A percentile compares a stretch with the other conserved stretches of the same genome.
Conservation (phyloP, 2,329 filamentous ascomycete genomes). For the Pleomassaria siparia region DNA sequence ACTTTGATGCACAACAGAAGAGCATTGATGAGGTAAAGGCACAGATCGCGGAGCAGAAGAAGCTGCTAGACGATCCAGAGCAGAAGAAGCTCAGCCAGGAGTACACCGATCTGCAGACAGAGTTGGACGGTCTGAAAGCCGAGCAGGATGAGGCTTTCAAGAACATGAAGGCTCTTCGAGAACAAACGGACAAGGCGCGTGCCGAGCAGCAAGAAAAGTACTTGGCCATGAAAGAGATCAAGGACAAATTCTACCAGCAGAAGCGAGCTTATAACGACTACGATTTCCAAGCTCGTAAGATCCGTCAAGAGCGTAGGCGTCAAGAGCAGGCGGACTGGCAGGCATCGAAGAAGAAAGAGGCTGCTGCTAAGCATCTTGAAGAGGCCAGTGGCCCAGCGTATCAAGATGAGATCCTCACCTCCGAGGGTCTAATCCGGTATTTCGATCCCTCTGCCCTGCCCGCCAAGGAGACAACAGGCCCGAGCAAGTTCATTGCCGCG, state of each 20-base stretch:
- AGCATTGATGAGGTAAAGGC: slow-evolving; percentile 83
- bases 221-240: slow-evolving; percentile 76
- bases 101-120: slow-evolving; percentile 81
- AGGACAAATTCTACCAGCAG: slow-evolving; percentile 82
- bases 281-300: slow-evolving; percentile 79
- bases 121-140: slow-evolving; percentile 86
- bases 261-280: slow-evolving; percentile 81
- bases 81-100: slow-evolving; percentile 83
- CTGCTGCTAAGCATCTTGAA: slow-evolving; percentile 73
- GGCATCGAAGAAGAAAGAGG: slow-evolving; percentile 73
- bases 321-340: slow-evolving; percentile 75
- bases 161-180: slow-evolving; percentile 78
- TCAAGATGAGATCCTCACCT: slow-evolving; percentile 86
- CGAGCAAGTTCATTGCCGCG: slow-evolving; percentile 72
- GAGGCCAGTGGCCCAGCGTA: slow-evolving; percentile 86
- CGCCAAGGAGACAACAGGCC: slow-evolving; percentile 62
- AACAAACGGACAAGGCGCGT: slow-evolving; percentile 82
- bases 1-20: slow-evolving; percentile 84
- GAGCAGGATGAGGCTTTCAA: slow-evolving; percentile 92
- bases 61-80: slow-evolving; percentile 87
- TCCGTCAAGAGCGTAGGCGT: slow-evolving; percentile 74
- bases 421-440: slow-evolving; percentile 84
- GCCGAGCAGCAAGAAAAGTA: slow-evolving; percentile 86
- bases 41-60: slow-evolving; percentile 86
- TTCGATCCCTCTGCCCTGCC: slow-evolving; percentile 73